These are phyloP conservation scores for Magnolia kwangsiensis DNA, from an alignment of 164 flowering plant genomes.

Conservation along the genomic window DNA sequence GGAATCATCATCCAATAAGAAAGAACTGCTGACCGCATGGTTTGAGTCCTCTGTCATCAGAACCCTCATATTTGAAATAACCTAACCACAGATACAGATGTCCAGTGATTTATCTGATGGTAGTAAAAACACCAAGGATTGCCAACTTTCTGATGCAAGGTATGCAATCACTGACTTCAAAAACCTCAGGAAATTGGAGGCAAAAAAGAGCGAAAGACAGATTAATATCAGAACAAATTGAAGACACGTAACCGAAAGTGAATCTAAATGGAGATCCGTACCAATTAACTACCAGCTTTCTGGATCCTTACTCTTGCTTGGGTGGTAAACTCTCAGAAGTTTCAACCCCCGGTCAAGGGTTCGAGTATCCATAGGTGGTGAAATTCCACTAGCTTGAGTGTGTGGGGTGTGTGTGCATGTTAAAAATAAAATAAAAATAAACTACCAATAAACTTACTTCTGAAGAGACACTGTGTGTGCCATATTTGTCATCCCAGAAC, in stretches of 20 bases:
- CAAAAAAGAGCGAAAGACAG: not conserved
- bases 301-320: too few species aligned
- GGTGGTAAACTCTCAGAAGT: too few species aligned
- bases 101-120: conserved; percentile 4
- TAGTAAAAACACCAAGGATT: not conserved
- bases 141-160: not conserved
- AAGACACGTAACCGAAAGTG: not conserved
- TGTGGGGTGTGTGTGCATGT: too few species aligned
- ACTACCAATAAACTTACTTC: conserved; percentile 50
- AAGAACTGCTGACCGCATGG: conserved; percentile 84
- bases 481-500: conserved; percentile 99
- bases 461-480: conserved; percentile 91
- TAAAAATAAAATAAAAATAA: too few species aligned
- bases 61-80: conserved; percentile 87
- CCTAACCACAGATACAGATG: conserved; percentile 36
- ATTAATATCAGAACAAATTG: not conserved
- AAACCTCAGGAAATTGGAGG: not conserved
- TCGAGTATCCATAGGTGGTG: too few species aligned
- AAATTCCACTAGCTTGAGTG: too few species aligned
- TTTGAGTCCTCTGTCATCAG: conserved; percentile 93
- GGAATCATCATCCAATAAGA: conserved; percentile 88
- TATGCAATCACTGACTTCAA: not conserved
- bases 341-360: too few species aligned
- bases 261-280: not conserved
- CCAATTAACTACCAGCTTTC: not conserved